These are phyloP conservation scores for Hypomontagnella submonticulosa DNA, from an alignment of 495 filamentous ascomycete species.

Conservation along the genomic window DNA sequence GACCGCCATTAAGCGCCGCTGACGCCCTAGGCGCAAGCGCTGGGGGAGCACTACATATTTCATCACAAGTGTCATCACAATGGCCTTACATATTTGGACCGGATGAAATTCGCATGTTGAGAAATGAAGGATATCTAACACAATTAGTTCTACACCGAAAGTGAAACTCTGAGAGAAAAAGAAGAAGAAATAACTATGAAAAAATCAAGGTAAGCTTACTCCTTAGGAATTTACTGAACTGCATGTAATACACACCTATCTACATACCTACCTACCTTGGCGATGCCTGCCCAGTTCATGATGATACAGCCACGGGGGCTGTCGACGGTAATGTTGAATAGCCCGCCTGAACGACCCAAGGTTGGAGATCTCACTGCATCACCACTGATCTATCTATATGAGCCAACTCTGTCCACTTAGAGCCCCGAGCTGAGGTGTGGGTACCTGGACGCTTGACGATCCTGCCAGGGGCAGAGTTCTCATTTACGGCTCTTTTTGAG, in stretches of 20 bases:
- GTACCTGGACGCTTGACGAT: slow-evolving; percentile 36
- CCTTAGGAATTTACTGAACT: slow-evolving; percentile 1
- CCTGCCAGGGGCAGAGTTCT: slow-evolving; percentile 40
- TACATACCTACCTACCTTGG: slow-evolving; percentile 1
- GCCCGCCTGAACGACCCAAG: background rate
- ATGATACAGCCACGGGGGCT: background rate
- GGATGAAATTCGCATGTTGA: no score
- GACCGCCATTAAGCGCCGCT: slow-evolving; percentile 18
- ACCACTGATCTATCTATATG: slow-evolving; percentile 1
- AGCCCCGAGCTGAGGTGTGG: slow-evolving; percentile 16
- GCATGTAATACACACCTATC: background rate
- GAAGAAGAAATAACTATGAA: background rate
- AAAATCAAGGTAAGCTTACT: background rate
- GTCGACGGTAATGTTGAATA: background rate
- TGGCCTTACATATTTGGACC: background rate
- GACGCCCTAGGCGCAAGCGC: slow-evolving; percentile 34
- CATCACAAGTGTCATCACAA: background rate
- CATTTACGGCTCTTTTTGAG: slow-evolving; percentile 16
- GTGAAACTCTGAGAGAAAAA: background rate
- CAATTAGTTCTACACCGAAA: no score
- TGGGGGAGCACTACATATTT: slow-evolving; percentile 13
- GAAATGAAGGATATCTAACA: no score
- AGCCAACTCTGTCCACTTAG: slow-evolving; percentile 4
- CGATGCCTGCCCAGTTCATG: slow-evolving; percentile 7
- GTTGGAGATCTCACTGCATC: slow-evolving; percentile 12